Conservation (phyloP, 1,284 basidiomycete genomes). For the Papiliotrema terrestris region DNA sequence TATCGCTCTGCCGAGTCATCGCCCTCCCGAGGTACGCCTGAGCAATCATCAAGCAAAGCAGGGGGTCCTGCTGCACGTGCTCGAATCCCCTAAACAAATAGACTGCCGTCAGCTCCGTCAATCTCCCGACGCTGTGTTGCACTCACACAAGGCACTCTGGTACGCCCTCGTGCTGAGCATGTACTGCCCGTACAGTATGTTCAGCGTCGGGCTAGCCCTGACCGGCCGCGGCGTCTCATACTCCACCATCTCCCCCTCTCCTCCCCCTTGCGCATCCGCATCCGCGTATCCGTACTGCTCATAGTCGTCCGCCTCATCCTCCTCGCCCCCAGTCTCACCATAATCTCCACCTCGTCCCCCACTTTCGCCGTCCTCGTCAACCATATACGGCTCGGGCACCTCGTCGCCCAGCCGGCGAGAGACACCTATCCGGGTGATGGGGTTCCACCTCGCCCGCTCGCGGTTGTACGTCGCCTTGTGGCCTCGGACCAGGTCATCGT, state of each 20-base stretch:
- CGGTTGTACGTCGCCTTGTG: conserved; percentile 49
- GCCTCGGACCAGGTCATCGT: conserved; percentile 60
- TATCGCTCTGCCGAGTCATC: conserved; percentile 91
- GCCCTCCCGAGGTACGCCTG: conserved; percentile 82
- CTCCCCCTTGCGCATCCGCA: too few relatives aligned
- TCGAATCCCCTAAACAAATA: conserved; percentile 87
- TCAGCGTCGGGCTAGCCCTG: conserved; percentile 67
- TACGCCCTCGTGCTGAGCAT: conserved; percentile 80
- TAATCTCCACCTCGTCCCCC: conserved; percentile 6
- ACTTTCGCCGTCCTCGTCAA: not conserved
- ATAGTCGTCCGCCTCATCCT: conserved; percentile 2
- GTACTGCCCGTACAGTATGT: conserved; percentile 82
- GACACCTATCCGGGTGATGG: conserved; percentile 18
- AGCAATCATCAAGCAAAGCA: conserved; percentile 76
- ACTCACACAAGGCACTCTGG: conserved; percentile 84
- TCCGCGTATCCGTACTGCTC: not conserved
- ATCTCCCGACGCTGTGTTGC: not conserved
- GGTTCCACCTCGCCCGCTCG: conserved; percentile 41
- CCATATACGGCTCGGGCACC: too few relatives aligned
- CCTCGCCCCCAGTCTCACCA: not conserved
- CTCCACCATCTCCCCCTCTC: conserved; percentile 14
- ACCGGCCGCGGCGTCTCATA: conserved; percentile 54
- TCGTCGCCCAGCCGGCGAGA: conserved; percentile 21
- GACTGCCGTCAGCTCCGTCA: conserved; percentile 53
- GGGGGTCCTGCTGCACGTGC: conserved; percentile 73